Evolutionary conservation across 2,329 filamentous ascomycete species (phyloP).

Genomic region (Dactylellina cionopaga): DNA sequence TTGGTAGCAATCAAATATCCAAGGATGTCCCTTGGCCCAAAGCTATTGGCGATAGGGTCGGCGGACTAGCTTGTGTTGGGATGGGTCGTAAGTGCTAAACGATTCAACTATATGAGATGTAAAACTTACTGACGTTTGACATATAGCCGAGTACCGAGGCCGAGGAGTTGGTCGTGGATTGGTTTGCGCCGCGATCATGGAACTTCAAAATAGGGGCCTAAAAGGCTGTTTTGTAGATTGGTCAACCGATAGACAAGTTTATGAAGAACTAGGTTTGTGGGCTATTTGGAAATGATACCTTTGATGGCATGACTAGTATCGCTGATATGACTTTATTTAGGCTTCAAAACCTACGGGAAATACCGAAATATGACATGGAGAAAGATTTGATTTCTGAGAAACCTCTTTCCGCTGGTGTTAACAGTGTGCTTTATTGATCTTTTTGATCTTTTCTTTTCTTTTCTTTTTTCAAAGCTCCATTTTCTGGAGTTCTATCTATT

Average conservation of each 20-base stretch:
- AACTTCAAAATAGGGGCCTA: slow-evolving; percentile 56
- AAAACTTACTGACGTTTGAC: background rate
- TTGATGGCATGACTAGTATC: background rate
- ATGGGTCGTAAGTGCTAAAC: slow-evolving; percentile 56
- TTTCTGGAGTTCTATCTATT: slow-evolving; percentile 10
- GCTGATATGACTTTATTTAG: slow-evolving; percentile 4
- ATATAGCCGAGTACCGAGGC: slow-evolving; percentile 55
- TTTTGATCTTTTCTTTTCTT: background rate
- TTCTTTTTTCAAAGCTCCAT: background rate
- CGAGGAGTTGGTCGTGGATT: slow-evolving; percentile 56
- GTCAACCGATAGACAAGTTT: slow-evolving; percentile 52
- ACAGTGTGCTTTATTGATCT: slow-evolving; percentile 6
- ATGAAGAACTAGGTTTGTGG: slow-evolving; percentile 37
- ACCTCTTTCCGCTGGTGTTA: slow-evolving; percentile 11
- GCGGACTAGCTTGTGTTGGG: slow-evolving; percentile 57
- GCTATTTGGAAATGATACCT: background rate
- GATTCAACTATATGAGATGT: background rate
- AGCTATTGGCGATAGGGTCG: slow-evolving; percentile 57
- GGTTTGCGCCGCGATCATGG: slow-evolving; percentile 57
- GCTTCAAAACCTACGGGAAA: slow-evolving; percentile 50
- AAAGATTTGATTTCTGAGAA: slow-evolving; percentile 31
- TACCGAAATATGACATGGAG: slow-evolving; percentile 46
- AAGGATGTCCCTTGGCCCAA: slow-evolving; percentile 58
- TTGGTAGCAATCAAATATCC: slow-evolving; percentile 57
- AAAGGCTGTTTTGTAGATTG: slow-evolving; percentile 58